phyloP scores from a whole-genome alignment of 2,329 filamentous ascomycete species.

The Lizonia empirigonia region DNA sequence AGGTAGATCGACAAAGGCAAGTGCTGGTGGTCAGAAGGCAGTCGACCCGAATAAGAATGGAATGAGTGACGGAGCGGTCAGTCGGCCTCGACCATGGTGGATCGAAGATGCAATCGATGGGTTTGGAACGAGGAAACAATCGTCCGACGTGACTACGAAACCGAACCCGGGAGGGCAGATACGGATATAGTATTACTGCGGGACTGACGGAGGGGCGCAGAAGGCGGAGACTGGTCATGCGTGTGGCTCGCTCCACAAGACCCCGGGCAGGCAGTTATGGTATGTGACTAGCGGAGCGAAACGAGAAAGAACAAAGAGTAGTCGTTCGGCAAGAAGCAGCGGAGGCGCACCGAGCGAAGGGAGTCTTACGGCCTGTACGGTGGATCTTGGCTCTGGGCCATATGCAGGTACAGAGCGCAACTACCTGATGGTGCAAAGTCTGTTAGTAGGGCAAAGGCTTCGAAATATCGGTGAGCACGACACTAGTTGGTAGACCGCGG shows the following conservation, averaged over 20 bases:
- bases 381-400: conserved; percentile 29
- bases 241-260: conserved; percentile 39
- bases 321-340: conserved; percentile 31
- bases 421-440: conserved; percentile 23
- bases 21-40: conserved; percentile 21
- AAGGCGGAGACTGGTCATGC: conserved; percentile 41
- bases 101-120: conserved; percentile 23
- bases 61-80: conserved; percentile 26
- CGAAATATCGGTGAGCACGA: conserved; percentile 21
- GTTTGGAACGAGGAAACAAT: conserved; percentile 28
- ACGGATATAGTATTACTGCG: conserved; percentile 40
- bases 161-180: conserved; percentile 30
- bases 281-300: conserved; percentile 36
- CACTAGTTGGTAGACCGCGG: conserved; percentile 19
- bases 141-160: conserved; percentile 27
- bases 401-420: conserved; percentile 34
- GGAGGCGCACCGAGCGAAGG: conserved; percentile 33
- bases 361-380: conserved; percentile 36
- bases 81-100: conserved; percentile 37
- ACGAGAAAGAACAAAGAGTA: conserved; percentile 31
- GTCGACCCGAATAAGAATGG: conserved; percentile 18
- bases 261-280: conserved; percentile 32
- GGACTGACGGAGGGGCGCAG: conserved; percentile 33
- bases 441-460: conserved; percentile 16
- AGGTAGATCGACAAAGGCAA: conserved; percentile 14